These are phyloP conservation scores for Dimargaris verticillata DNA, from an alignment of 192 early-diverging fungal genomes.

Conservation along the genomic window DNA sequence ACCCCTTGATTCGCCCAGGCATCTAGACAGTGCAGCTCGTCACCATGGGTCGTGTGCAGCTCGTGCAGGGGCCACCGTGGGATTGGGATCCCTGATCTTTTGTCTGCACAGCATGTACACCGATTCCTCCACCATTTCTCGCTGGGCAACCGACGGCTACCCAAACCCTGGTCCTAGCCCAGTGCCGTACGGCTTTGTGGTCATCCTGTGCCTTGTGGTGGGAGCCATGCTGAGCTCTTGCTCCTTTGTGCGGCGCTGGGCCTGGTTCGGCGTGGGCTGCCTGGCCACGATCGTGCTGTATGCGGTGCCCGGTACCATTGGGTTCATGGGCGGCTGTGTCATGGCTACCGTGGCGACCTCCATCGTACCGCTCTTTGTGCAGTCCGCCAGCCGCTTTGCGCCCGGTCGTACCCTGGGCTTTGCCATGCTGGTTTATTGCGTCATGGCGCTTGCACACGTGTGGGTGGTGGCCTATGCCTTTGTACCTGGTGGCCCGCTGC, in stretches of 20 bases:
- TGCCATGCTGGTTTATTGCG: constrained; percentile 46
- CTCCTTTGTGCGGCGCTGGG: constrained; percentile 22
- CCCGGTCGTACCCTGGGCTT: constrained; percentile 47
- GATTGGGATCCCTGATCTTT: constrained; percentile 50
- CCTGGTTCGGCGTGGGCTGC: constrained; percentile 43
- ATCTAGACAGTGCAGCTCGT: no score
- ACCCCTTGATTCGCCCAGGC: constrained; percentile 8
- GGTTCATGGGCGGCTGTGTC: constrained; percentile 45
- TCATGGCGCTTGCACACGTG: constrained; percentile 53
- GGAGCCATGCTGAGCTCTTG: constrained; percentile 32
- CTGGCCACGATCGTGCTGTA: constrained; percentile 37
- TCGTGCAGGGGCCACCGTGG: constrained; percentile 35
- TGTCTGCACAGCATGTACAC: constrained; percentile 58
- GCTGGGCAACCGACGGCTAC: constrained; percentile 61
- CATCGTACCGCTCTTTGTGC: constrained; percentile 40
- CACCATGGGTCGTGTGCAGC: constrained; percentile 14
- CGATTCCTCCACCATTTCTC: constrained; percentile 53
- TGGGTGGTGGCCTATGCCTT: constrained; percentile 75
- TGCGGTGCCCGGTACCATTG: constrained; percentile 36
- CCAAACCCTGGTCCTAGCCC: constrained; percentile 56
- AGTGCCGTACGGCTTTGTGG: constrained; percentile 51
- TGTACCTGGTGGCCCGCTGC: constrained; percentile 55
- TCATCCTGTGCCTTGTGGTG: constrained; percentile 35
- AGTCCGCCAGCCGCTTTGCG: constrained; percentile 30
- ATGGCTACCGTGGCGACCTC: constrained; percentile 41